Evolutionary conservation across 352 stramenopile genomes (phyloP).

Genomic region (Globisporangium barbulae): DNA sequence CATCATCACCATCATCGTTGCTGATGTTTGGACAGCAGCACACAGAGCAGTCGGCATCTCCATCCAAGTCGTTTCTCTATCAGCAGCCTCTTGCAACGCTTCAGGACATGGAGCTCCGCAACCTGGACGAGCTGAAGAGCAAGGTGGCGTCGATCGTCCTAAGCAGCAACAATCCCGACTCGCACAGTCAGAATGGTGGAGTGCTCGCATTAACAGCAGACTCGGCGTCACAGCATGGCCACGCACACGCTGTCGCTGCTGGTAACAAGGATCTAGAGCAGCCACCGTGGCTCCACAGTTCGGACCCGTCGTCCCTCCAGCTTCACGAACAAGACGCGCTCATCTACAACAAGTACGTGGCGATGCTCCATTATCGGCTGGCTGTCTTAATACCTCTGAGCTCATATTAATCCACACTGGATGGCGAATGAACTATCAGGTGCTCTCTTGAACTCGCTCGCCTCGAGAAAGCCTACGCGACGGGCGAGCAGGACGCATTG

Average conservation of each 20-base stretch:
- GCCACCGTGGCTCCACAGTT: conserved; percentile 30
- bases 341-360: conserved; percentile 40
- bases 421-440: conserved; percentile 6
- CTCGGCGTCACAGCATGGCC: neutral
- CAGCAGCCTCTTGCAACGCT: conserved; percentile 26
- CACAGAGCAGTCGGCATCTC: neutral
- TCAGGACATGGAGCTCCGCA: conserved; percentile 18
- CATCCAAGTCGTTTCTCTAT: conserved; percentile 27
- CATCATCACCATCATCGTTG: neutral
- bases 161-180: neutral
- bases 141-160: conserved; percentile 22
- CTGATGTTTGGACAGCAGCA: neutral
- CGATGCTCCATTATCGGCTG: neutral
- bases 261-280: conserved; percentile 1
- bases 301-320: conserved; percentile 26
- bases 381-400: neutral
- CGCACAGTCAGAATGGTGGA: neutral
- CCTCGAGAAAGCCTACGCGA: conserved; percentile 30
- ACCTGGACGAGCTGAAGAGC: conserved; percentile 22
- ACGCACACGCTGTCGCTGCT: neutral
- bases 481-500: conserved; percentile 32
- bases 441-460: conserved; percentile 36
- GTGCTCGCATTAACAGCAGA: conserved; percentile 1
- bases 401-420: neutral
- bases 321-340: conserved; percentile 34